Conservation (phyloP, 2,329 filamentous ascomycete genomes). For the Aspergillus melleus region DNA sequence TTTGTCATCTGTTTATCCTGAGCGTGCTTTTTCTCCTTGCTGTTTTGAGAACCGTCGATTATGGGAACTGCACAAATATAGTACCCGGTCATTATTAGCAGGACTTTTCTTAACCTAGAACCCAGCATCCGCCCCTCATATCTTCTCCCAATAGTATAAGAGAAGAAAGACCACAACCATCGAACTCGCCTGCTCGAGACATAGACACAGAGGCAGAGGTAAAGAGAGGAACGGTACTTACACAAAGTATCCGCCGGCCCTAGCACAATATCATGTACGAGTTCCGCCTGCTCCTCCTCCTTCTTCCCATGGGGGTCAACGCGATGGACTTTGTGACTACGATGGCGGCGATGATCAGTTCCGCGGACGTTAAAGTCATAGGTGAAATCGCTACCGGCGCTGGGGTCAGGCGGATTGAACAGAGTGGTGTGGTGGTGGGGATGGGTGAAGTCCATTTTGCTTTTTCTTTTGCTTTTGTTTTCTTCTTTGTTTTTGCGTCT, state of each 20-base stretch:
- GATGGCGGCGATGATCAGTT: not conserved
- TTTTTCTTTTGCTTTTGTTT: not conserved
- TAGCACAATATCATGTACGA: not conserved
- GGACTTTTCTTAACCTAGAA: no score
- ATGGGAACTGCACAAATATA: no score
- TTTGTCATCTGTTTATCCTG: not conserved
- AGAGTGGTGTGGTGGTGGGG: not conserved
- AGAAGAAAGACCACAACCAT: no score
- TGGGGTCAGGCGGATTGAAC: not conserved
- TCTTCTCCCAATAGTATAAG: no score
- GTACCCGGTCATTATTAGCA: no score
- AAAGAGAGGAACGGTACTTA: not conserved
- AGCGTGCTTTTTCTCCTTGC: no score
- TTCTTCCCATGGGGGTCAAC: no score
- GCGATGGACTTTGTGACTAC: not conserved
- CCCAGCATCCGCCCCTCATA: no score
- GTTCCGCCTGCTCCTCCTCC: not conserved
- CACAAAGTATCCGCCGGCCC: not conserved
- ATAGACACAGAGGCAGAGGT: no score
- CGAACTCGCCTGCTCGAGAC: no score
- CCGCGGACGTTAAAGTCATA: not conserved
- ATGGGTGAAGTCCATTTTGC: not conserved
- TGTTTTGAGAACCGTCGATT: no score
- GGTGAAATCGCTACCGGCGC: not conserved
- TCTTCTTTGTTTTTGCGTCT: no score